Evolutionary conservation across 495 filamentous ascomycete genomes (phyloP), one percentile per base, ranked within the genome.

Genomic region (Pyrenula massariospora): DNA sequence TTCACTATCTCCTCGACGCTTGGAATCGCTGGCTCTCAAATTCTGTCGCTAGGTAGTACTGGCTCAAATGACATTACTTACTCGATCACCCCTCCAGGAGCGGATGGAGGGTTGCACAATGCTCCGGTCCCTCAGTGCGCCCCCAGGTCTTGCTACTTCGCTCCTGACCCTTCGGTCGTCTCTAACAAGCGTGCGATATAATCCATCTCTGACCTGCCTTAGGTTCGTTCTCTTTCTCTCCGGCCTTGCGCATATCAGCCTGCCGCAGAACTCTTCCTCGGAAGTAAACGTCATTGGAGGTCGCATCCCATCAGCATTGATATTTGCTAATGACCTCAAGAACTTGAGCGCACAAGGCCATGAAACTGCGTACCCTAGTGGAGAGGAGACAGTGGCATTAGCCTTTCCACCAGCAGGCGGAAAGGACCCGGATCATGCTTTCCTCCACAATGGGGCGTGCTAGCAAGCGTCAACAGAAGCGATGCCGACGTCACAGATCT

Each of bases 171-270:
- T 36, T 31, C 24, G n/a, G n/a, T n/a, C n/a, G n/a, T n/a, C n/a
- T n/a, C n/a, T n/a, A n/a, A n/a, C n/a, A n/a, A n/a, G n/a, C n/a
- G n/a, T n/a, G n/a, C n/a, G n/a, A n/a, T n/a, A n/a, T n/a, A n/a
- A n/a, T n/a, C n/a, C n/a, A n/a, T n/a, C n/a, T n/a, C n/a, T n/a
- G n/a, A n/a, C n/a, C n/a, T 15, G 31, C 31, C 42, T 19, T 49
- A 81, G 79, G 67, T 78, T 73, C 66, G 78, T 83, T 0, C 49
- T 68, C 20, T 79, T 77, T 64, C 60, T 73, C 49, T 70, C 74
- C 0, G 79, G 79, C 1, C 19, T 73, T 21, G 77, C 75, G 0
- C 67, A 78, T 42, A 70, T 83, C 55, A 77, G 74, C 0, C 63
- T 82, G 0, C 76, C 77, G 10, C 65, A 73, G 57, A 42, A 42